These are phyloP conservation scores for Globisporangium canariense DNA, from an alignment of 352 stramenopile species.

Conservation along the genomic window DNA sequence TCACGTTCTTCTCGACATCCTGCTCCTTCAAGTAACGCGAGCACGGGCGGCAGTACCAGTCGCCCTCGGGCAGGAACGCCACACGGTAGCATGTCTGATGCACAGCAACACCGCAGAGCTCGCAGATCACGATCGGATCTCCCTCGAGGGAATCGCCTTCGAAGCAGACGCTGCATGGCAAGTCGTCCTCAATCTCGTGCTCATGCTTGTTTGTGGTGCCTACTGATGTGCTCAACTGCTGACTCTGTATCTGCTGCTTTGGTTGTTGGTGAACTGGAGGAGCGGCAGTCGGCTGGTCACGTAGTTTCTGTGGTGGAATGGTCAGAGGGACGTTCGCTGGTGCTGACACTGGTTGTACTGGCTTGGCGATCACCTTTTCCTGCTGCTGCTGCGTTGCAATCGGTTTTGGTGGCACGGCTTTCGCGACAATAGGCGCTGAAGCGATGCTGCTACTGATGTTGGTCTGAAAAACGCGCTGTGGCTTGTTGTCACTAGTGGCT, in stretches of 20 bases:
- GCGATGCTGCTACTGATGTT: slow-evolving; percentile 6
- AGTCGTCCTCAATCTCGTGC: slow-evolving; percentile 36
- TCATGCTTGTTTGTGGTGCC: neutral
- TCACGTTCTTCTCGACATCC: slow-evolving; percentile 39
- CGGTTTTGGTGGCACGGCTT: neutral
- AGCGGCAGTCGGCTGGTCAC: neutral
- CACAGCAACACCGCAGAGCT: slow-evolving; percentile 63
- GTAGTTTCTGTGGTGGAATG: neutral
- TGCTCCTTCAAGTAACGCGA: slow-evolving; percentile 39
- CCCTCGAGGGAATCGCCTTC: slow-evolving; percentile 60
- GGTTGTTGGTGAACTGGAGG: neutral
- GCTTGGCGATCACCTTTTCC: neutral
- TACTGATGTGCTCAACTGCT: neutral
- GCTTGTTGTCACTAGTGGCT: slow-evolving; percentile 9
- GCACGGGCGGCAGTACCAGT: slow-evolving; percentile 81
- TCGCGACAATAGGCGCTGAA: neutral
- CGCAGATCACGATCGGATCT: slow-evolving; percentile 81
- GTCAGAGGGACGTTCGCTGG: neutral
- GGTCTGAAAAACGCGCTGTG: neutral
- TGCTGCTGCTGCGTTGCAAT: neutral
- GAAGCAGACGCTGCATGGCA: slow-evolving; percentile 63
- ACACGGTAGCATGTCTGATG: slow-evolving; percentile 84
- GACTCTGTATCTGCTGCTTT: slow-evolving; percentile 3
- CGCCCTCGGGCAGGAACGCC: slow-evolving; percentile 52
- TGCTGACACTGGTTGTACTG: neutral